Evolutionary conservation across 192 early-diverging fungal species (phyloP).

Genomic region (Hyaloraphidium curvatum): DNA sequence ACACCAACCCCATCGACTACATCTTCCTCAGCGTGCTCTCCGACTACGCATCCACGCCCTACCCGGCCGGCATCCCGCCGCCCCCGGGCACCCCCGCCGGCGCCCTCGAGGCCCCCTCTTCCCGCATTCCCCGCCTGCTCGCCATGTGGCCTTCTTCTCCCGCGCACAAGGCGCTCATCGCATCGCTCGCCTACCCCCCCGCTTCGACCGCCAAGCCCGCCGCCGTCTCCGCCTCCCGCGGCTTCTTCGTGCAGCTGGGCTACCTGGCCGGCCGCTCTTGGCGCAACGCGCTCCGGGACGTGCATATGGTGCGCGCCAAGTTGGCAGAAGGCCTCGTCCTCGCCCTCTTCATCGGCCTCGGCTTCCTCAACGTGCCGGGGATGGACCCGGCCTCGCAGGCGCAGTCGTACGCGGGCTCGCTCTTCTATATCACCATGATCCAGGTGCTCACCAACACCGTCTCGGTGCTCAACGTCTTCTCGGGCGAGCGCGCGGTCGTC

Average conservation of each 20-base stretch:
- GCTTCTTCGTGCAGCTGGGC: constrained; percentile 14
- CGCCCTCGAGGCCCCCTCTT: too few species aligned
- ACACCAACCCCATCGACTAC: constrained; percentile 34
- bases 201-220: too few species aligned
- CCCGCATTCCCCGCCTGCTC: too few species aligned
- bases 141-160: constrained; percentile 6
- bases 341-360: constrained; percentile 28
- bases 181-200: background rate
- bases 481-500: constrained; percentile 30
- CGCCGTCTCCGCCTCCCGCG: background rate
- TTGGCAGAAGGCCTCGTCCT: constrained; percentile 20
- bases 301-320: constrained; percentile 20
- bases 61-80: too few species aligned
- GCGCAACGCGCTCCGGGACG: constrained; percentile 26
- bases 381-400: background rate
- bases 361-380: background rate
- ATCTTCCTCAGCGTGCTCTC: too few species aligned
- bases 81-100: too few species aligned
- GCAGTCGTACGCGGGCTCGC: too few species aligned
- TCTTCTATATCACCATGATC: background rate
- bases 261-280: constrained; percentile 20
- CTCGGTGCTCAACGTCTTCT: constrained; percentile 25
- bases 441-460: background rate
- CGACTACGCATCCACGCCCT: too few species aligned
- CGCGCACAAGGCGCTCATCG: too few species aligned